Evolutionary conservation across 495 filamentous ascomycete species (phyloP).

Genomic region (Neurospora sp.): DNA sequence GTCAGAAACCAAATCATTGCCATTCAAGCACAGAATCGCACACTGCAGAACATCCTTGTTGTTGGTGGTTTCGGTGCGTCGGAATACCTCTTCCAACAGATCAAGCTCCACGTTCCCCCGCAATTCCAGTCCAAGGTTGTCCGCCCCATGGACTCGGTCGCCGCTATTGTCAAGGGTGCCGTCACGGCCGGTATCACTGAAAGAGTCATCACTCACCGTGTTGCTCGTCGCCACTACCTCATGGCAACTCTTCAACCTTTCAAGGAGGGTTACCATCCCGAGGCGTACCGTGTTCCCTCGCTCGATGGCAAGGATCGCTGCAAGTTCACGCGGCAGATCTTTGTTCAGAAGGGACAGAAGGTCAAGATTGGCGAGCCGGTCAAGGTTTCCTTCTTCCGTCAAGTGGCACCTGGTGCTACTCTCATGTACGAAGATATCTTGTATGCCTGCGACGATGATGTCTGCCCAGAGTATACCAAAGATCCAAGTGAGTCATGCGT

Average conservation of each 20-base stretch:
- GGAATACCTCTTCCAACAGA: slow-evolving; percentile 72
- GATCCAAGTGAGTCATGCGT: slow-evolving; percentile 77
- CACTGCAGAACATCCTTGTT: slow-evolving; percentile 63
- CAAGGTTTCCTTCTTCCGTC: slow-evolving; percentile 97
- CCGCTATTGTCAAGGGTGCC: slow-evolving; percentile 67
- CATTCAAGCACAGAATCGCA: slow-evolving; percentile 64
- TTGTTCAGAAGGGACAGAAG: slow-evolving; percentile 96
- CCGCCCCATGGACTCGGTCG: slow-evolving; percentile 67
- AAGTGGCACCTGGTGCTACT: slow-evolving; percentile 93
- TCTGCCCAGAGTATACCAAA: slow-evolving; percentile 97
- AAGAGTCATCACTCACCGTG: slow-evolving; percentile 89
- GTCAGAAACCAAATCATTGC: slow-evolving; percentile 71
- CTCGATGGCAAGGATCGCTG: slow-evolving; percentile 95
- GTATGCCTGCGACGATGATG: slow-evolving; percentile 96
- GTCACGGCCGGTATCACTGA: slow-evolving; percentile 91
- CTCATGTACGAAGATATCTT: slow-evolving; percentile 99
- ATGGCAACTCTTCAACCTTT: slow-evolving; percentile 99
- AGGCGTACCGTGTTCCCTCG: slow-evolving; percentile 93
- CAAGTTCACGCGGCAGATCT: slow-evolving; percentile 98
- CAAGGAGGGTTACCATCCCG: slow-evolving; percentile 96
- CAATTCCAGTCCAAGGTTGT: slow-evolving; percentile 73
- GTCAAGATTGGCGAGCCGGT: slow-evolving; percentile 99
- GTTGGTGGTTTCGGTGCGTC: slow-evolving; percentile 68
- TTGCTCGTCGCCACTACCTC: slow-evolving; percentile 96
- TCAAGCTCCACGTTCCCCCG: slow-evolving; percentile 71